Evolutionary conservation across 1,284 basidiomycete species (phyloP).

Genomic region (Golubevia pallescens): DNA sequence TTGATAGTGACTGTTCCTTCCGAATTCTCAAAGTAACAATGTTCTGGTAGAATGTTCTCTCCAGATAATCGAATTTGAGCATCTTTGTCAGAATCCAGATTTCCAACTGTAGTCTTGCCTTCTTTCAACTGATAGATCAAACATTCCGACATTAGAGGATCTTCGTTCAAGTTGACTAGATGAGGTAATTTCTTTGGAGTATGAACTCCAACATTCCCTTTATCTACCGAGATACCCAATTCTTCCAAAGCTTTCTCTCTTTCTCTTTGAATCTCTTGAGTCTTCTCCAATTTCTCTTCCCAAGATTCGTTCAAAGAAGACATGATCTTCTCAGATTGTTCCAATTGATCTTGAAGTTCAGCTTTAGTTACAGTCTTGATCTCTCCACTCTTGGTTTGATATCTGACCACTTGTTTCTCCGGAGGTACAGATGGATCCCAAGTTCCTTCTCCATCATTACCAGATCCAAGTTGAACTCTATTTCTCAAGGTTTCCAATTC

Average conservation of each 20-base stretch:
- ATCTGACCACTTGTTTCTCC: constrained; percentile 93
- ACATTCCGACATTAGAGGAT: constrained; percentile 67
- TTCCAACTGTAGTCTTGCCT: constrained; percentile 69
- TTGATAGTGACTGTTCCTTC: constrained; percentile 84
- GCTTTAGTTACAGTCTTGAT: constrained; percentile 95
- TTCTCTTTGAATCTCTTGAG: constrained; percentile 92
- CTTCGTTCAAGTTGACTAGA: constrained; percentile 74
- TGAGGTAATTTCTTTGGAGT: constrained; percentile 89
- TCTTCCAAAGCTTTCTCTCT: constrained; percentile 96
- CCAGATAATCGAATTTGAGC: constrained; percentile 93
- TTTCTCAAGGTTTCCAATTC: constrained; percentile 75
- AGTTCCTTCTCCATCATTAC: constrained; percentile 70
- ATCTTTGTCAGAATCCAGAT: constrained; percentile 77
- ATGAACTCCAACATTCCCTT: constrained; percentile 89
- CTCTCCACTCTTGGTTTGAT: constrained; percentile 88
- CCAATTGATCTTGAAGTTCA: constrained; percentile 93
- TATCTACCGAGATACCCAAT: constrained; percentile 94
- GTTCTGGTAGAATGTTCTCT: constrained; percentile 85
- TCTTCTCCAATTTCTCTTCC: constrained; percentile 92
- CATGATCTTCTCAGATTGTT: constrained; percentile 96
- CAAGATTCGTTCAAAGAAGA: constrained; percentile 93
- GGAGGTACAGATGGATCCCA: constrained; percentile 89
- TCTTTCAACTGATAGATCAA: constrained; percentile 17
- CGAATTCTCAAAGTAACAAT: constrained; percentile 86
- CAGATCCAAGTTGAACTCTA: constrained; percentile 25